phyloP scores from a whole-genome alignment of 169 alveolate species.

The Plasmodium ovale region DNA sequence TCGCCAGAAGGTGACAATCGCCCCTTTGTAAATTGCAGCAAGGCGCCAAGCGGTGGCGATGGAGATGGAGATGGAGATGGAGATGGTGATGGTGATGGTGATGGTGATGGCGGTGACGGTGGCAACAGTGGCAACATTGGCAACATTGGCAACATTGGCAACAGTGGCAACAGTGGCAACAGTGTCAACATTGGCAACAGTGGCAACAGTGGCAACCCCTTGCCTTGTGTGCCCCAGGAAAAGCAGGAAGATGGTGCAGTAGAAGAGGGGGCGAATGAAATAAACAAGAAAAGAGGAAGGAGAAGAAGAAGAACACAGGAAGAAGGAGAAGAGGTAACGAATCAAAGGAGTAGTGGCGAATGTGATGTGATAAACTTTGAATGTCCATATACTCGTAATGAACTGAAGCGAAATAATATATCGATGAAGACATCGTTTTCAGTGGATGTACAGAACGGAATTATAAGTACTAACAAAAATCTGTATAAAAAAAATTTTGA shows the following conservation, averaged over 20 bases:
- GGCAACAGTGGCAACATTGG: no score
- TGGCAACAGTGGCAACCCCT: background rate
- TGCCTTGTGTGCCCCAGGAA: no score
- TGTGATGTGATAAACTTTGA: background rate
- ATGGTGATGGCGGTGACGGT: background rate
- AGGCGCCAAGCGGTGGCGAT: background rate
- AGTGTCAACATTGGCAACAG: background rate
- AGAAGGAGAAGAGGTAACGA: background rate
- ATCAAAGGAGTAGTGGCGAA: background rate
- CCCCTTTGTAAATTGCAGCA: background rate
- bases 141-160: background rate
- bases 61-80: background rate
- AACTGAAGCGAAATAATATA: slow-evolving; percentile 27
- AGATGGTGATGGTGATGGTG: background rate
- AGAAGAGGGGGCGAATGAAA: slow-evolving; percentile 8
- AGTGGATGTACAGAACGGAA: slow-evolving; percentile 24
- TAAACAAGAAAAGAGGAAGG: background rate
- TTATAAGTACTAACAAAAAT: slow-evolving; percentile 52
- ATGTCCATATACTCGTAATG: background rate
- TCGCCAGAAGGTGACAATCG: background rate
- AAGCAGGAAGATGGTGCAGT: background rate
- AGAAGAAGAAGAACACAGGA: background rate
- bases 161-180: background rate
- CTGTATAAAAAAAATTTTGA: slow-evolving; percentile 6
- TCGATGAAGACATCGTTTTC: slow-evolving; percentile 27